phyloP scores from a whole-genome alignment of 2,329 filamentous ascomycete genomes.

The Paracorniculantispora psalliotae region DNA sequence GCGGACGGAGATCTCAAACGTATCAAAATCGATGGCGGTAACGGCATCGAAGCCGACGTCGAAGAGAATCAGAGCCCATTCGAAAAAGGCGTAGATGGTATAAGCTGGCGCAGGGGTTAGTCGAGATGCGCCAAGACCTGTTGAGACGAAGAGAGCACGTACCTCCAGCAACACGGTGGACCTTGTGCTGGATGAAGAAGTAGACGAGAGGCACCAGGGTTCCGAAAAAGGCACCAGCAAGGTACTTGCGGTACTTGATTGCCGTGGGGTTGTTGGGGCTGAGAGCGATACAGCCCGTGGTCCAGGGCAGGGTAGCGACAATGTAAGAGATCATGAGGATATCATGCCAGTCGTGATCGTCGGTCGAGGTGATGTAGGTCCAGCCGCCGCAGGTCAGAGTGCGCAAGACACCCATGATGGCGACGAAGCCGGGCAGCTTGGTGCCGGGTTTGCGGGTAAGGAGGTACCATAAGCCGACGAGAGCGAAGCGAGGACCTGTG shows the following conservation, averaged over 20 bases:
- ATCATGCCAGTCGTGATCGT: constrained; percentile 98
- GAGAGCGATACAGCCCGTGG: constrained; percentile 78
- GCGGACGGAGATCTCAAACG: constrained; percentile 81
- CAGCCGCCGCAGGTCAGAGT: constrained; percentile 94
- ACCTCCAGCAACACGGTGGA: constrained; percentile 92
- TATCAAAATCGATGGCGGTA: constrained; percentile 84
- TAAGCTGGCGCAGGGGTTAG: constrained; percentile 60
- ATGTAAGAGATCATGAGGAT: constrained; percentile 99
- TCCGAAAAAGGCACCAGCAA: constrained; percentile 81
- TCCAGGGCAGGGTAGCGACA: constrained; percentile 93
- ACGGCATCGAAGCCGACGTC: constrained; percentile 96
- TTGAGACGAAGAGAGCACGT: constrained; percentile 30
- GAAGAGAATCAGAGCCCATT: constrained; percentile 91
- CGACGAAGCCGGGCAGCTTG: constrained; percentile 75
- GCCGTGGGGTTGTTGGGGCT: constrained; percentile 80
- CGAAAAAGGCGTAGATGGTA: constrained; percentile 95
- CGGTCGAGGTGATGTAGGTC: constrained; percentile 97
- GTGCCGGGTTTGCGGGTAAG: constrained; percentile 73
- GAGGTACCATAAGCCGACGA: constrained; percentile 89
- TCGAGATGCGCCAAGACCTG: background rate
- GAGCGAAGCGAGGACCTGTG: constrained; percentile 78
- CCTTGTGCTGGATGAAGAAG: constrained; percentile 98
- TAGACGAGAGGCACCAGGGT: constrained; percentile 87
- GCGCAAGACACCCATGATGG: constrained; percentile 74
- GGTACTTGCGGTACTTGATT: constrained; percentile 81